A percentile compares a stretch with the other conserved stretches of the same genome.
Evolutionary conservation across 768 basidiomycete genomes (phyloP).

Genomic region (Cubamyces sp.): DNA sequence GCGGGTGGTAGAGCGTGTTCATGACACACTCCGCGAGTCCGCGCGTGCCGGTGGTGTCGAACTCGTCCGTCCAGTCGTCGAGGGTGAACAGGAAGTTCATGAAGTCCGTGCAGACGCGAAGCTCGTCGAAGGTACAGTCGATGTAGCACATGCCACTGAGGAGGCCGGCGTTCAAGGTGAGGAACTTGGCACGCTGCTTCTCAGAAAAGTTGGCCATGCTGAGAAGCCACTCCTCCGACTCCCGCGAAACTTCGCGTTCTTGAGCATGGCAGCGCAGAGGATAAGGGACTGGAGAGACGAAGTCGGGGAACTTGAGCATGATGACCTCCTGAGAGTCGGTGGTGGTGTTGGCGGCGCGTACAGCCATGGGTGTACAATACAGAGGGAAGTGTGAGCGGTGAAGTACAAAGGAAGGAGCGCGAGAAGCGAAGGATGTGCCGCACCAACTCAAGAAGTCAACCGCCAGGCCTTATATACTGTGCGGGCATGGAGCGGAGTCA

Average conservation of each 20-base stretch:
- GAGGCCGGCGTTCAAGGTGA: conserved; percentile 66
- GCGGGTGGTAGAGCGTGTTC: conserved; percentile 35
- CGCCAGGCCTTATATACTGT: conserved; percentile 20
- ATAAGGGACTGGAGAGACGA: conserved; percentile 44
- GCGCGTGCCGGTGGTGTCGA: conserved; percentile 27
- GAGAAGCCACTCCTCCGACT: conserved; percentile 43
- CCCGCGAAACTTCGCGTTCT: conserved; percentile 40
- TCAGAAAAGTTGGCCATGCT: conserved; percentile 35
- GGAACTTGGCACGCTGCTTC: conserved; percentile 42
- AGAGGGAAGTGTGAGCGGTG: conserved; percentile 1
- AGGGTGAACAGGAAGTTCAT: conserved; percentile 53
- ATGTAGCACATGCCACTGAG: conserved; percentile 70
- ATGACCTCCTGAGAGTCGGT: conserved; percentile 15
- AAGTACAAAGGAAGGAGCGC: conserved; percentile 19
- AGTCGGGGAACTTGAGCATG: conserved; percentile 44
- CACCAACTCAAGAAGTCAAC: conserved; percentile 6
- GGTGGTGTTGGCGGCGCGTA: conserved; percentile 12
- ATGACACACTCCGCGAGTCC: conserved; percentile 34
- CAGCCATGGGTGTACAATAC: conserved; percentile 24
- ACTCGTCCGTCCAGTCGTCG: conserved; percentile 48
- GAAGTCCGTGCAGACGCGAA: conserved; percentile 70
- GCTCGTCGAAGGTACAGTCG: conserved; percentile 54
- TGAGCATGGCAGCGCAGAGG: conserved; percentile 40
- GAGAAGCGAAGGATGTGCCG: conserved; percentile 17
- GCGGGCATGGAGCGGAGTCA: conserved; percentile 24